Evolutionary conservation across 306 rosid species (phyloP), one percentile per base, ranked within the genome.

Genomic region (Quercus glauca): DNA sequence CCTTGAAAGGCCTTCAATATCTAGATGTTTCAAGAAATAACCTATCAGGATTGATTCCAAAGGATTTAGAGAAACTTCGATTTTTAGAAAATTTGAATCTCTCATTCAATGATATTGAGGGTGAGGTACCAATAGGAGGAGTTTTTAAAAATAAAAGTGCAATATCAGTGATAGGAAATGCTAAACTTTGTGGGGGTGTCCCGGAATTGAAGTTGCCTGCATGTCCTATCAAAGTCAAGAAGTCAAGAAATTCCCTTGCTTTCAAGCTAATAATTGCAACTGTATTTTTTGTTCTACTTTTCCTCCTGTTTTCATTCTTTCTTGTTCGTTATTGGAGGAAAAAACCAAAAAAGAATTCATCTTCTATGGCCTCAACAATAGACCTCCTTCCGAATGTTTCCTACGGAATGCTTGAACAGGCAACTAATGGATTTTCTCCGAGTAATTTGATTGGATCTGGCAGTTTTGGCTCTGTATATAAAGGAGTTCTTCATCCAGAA

Each of bases 41-140:
- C 17, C 73, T 89, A 55, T 68, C 76, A 1, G 82, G 90, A 31
- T 3, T 78, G 18, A 85, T 87, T 80, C 89, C 88, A 21, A 4
- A 52, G 25, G 76, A 1, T 31, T 2, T 87, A 1, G 69, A 85
- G 4, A 72, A 81, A 3, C 41, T 87, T 31, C 15, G n/a, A 4
- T 5, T 31, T 17, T 59, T 85, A 11, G 1, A 13, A 2, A 59
- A 79, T 68, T 26, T 89, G 76, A 85, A 85, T 80, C 31, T 83
- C 51, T 89, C 84, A 12, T 87, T 75, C 51, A 87, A 85, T 65
- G 51, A 51, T 28, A 61, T 87, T 23, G 87, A 78, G 15, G 91
- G 91, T 2, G 88, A 79, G 58, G 89, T 89, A 0, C 87, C 81
- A 69, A 79, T 28, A 5, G 9, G 55, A 55, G 91, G 87, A 20